Evolutionary conservation across 345 rosid genomes (phyloP).

Genomic region (Erodium maritimum): DNA sequence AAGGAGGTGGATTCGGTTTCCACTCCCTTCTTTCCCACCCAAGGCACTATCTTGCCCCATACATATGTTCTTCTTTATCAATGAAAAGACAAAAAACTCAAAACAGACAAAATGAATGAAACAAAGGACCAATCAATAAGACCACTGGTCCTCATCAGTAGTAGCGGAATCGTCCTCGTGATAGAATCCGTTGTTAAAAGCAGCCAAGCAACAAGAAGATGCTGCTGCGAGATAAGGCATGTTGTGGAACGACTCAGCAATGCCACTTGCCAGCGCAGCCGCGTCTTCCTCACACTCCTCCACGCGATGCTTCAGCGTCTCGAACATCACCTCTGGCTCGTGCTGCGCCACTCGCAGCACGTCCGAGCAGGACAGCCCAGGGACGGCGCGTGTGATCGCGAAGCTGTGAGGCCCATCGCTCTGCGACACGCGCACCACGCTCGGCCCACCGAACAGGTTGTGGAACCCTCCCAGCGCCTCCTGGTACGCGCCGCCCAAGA

Average conservation of each 20-base stretch:
- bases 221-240: constrained; percentile 62
- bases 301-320: constrained; percentile 79
- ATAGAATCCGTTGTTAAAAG: constrained; percentile 44
- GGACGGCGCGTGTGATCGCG: constrained; percentile 63
- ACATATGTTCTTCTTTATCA: constrained; percentile 6
- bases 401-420: constrained; percentile 89
- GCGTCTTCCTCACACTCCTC: constrained; percentile 38
- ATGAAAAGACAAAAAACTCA: background rate
- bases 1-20: constrained; percentile 23
- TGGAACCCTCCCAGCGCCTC: constrained; percentile 97
- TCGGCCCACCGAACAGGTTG: constrained; percentile 91
- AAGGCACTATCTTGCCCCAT: constrained; percentile 11
- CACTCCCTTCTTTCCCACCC: constrained; percentile 15
- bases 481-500: constrained; percentile 95
- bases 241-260: constrained; percentile 60
- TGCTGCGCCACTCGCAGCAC: constrained; percentile 92
- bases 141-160: constrained; percentile 50
- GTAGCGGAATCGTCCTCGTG: constrained; percentile 28
- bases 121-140: constrained; percentile 36
- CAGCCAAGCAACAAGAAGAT: constrained; percentile 56
- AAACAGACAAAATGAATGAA: constrained; percentile 13
- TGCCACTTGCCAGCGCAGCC: constrained; percentile 35
- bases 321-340: constrained; percentile 92
- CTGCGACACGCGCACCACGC: constrained; percentile 73
- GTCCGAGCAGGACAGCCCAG: constrained; percentile 82